phyloP scores from a whole-genome alignment of 257 asterid genomes.

The Buddleja alternifolia region DNA sequence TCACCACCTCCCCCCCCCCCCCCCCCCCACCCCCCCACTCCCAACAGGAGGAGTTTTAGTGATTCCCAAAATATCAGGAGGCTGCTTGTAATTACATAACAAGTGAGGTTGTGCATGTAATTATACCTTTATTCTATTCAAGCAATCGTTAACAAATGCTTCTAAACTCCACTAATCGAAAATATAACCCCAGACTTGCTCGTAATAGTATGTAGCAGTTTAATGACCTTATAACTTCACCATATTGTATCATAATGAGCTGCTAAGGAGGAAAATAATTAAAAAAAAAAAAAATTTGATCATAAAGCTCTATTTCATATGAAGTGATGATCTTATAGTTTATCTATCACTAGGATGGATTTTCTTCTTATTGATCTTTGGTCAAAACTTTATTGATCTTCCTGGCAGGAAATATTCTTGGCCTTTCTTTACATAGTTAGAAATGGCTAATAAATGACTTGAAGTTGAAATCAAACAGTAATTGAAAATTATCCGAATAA shows the following conservation, averaged over 20 bases:
- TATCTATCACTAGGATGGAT: not conserved
- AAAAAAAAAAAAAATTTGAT: no score
- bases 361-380: not conserved
- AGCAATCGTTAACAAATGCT: not conserved
- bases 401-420: not conserved
- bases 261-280: not conserved
- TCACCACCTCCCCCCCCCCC: no score
- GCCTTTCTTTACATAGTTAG: not conserved
- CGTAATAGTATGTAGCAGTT: not conserved
- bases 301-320: not conserved
- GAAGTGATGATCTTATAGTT: not conserved
- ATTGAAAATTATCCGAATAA: no score
- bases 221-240: not conserved
- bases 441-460: not conserved
- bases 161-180: not conserved
- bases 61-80: no score
- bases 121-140: not conserved
- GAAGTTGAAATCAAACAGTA: not conserved
- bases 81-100: no score
- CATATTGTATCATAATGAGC: not conserved
- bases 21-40: no score
- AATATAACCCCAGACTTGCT: not conserved
- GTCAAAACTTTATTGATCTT: not conserved
- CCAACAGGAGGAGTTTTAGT: no score
- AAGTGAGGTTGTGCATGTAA: no score